Evolutionary conservation across 331 rosid genomes (phyloP), one percentile per base, ranked within the genome.

Genomic region (Acacia pycnantha): DNA sequence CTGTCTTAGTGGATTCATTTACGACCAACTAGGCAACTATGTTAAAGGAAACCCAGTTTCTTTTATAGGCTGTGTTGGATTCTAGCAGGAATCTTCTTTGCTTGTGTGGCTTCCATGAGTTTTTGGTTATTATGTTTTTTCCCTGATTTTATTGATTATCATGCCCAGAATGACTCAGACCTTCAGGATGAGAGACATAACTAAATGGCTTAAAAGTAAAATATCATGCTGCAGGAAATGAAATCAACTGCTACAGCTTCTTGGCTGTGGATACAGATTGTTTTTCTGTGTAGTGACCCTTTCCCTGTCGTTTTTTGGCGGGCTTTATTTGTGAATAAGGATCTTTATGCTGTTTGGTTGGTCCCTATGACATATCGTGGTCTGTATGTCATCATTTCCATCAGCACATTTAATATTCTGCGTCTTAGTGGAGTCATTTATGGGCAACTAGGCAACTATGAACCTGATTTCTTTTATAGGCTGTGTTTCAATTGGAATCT

Each of bases 311-410:
- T 15, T 56, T 48, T 75, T n/a, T 59, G 41, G 40, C 37, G 26
- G n/a, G 61, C 61, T 53, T 21, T 53, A 19, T 4, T 54, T 54
- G 26, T 54, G 62, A 54, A 54, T 54, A 21, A 54, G 22, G 4
- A 21, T 54, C 10, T 24, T 64, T 81, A 13, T 86, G 67, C 40
- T 74, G 74, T 84, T 78, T 85, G 82, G 79, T 80, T 89, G 91
- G 92, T 79, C 92, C 90, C 91, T 88, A 54, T 76, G 87, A 92
- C 84, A 90, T 79, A 86, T 86, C 87, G 43, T 71, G 81, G 84
- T 89, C 86, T 68, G 13, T 19, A 82, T 88, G 90, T 88, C 89
- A 86, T 85, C 73, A 44, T 46, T 76, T 89, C 91, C 85, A 85
- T 89, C 86, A 88, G 85, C 94, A 89, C 76, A 19, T 37, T 83